Percentiles rank a stretch among this genome's conserved stretches.
These are phyloP conservation scores for Babesia ovis DNA, from an alignment of 169 alveolate genomes.

Conservation along the genomic window DNA sequence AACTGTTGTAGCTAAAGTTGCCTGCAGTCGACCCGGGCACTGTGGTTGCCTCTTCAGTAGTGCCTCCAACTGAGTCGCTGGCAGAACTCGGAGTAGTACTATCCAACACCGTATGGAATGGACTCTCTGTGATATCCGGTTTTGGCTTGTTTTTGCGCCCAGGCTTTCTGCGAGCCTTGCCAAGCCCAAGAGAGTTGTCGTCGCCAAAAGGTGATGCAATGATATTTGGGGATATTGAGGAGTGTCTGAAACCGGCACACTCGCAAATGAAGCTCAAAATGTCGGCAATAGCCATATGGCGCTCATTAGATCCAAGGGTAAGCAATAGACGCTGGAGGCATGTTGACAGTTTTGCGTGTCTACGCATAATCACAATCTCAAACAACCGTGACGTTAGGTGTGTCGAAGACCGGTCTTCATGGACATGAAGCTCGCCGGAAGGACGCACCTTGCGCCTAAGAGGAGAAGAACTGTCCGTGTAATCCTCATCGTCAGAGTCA, in stretches of 20 bases:
- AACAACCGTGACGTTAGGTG: slow-evolving; percentile 49
- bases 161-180: no score
- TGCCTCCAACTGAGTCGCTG: not conserved
- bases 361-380: slow-evolving; percentile 48
- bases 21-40: not conserved
- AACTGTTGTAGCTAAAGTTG: not conserved
- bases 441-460: not conserved
- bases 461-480: slow-evolving; percentile 11
- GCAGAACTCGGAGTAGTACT: not conserved
- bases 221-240: slow-evolving; percentile 12
- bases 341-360: slow-evolving; percentile 49
- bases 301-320: slow-evolving; percentile 36
- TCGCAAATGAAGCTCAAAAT: slow-evolving; percentile 59
- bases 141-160: not conserved
- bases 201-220: not conserved
- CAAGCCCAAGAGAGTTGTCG: not conserved
- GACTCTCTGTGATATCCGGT: not conserved
- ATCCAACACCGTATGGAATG: not conserved
- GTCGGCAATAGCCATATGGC: slow-evolving; percentile 51
- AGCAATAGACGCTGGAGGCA: slow-evolving; percentile 53
- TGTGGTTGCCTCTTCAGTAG: not conserved
- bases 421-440: not conserved
- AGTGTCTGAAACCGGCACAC: slow-evolving; percentile 62
- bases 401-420: not conserved
- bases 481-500: slow-evolving; percentile 63